Evolutionary conservation across 2,329 filamentous ascomycete species (phyloP).

Genomic region (Pleurostoma richardsiae): DNA sequence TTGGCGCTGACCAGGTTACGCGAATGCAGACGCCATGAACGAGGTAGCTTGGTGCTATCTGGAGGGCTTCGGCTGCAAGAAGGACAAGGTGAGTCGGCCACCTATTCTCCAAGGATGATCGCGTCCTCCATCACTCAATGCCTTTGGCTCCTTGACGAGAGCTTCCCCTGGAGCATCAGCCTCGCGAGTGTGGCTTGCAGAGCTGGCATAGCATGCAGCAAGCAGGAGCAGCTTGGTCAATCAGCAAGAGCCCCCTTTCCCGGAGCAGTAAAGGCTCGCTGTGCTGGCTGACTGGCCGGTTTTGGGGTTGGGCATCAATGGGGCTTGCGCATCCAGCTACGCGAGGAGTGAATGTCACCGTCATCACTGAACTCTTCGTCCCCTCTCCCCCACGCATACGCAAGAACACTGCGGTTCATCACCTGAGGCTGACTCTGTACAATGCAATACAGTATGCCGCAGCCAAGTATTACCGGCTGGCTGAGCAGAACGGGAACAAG

Average conservation of each 20-base stretch:
- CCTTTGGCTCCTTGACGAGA: conserved; percentile 1
- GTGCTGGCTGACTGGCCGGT: neutral
- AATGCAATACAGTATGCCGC: conserved; percentile 58
- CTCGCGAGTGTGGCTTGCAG: neutral
- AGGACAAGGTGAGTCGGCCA: conserved; percentile 80
- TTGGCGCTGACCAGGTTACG: conserved; percentile 19
- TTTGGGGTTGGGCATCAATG: conserved; percentile 33
- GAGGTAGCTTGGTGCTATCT: conserved; percentile 94
- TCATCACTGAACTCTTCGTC: no score
- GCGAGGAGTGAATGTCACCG: no score
- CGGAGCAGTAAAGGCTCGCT: neutral
- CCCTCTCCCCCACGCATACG: no score
- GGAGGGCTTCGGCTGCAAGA: conserved; percentile 94
- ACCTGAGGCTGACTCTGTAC: conserved; percentile 42
- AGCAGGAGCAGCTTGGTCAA: no score
- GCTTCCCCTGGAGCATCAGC: conserved; percentile 3
- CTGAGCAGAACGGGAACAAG: conserved; percentile 85
- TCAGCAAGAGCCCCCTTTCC: no score
- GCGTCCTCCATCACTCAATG: conserved; percentile 16
- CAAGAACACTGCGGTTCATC: no score
- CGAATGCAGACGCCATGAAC: conserved; percentile 80
- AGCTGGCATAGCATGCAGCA: neutral
- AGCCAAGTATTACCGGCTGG: conserved; percentile 87
- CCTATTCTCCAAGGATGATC: conserved; percentile 13
- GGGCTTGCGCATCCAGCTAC: conserved; percentile 12